Evolutionary conservation across 208 protist species (phyloP), one percentile per base, ranked within the genome.

Genomic region (Acanthamoeba royreba): DNA sequence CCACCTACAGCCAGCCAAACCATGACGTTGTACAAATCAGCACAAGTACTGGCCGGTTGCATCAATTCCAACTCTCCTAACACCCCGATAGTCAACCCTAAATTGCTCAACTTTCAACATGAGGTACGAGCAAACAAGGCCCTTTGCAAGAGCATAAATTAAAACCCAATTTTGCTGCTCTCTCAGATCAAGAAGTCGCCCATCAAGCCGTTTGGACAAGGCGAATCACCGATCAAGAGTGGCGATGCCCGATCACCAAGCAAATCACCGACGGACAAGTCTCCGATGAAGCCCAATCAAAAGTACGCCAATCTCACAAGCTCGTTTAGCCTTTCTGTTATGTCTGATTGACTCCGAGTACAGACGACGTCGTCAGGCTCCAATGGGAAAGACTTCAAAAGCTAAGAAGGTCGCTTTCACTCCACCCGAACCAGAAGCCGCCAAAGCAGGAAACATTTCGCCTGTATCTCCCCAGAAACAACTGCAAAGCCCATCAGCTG

Each of bases 1-100:
- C n/a, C 38, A 87, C 42, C 49, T 19, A 69, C 13, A 91, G 85
- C 85, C 47, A 58, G 69, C 22, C 85, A 91, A 69, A 91, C 53
- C 38, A 46, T 72, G 19, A 69, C 85, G 13, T 40, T 91, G 49
- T 91, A 91, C 42, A 43, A 61, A 22, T 91, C 85, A 1, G 85
- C 85, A 9, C n/a, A 33, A 17, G 85, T 91, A 5, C 85, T 58
- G 4, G 31, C 49, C 31, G 40, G 42, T n/a, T 69, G 42, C 55
- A 72, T 69, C 40, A 55, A 69, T 38, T 43, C 19, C 25, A 52
- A n/a, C 15, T 58, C 85, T 13, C 35, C 47, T 5, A 19, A 33
- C 19, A 91, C 85, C 0, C 83, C 8, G 31, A 87, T 91, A 13
- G 52, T 47, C 31, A 91, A 91, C 53, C 85, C 85, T 9, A 40